Evolutionary conservation across 2,329 filamentous ascomycete species (phyloP).

Genomic region (Neonectria sp.): DNA sequence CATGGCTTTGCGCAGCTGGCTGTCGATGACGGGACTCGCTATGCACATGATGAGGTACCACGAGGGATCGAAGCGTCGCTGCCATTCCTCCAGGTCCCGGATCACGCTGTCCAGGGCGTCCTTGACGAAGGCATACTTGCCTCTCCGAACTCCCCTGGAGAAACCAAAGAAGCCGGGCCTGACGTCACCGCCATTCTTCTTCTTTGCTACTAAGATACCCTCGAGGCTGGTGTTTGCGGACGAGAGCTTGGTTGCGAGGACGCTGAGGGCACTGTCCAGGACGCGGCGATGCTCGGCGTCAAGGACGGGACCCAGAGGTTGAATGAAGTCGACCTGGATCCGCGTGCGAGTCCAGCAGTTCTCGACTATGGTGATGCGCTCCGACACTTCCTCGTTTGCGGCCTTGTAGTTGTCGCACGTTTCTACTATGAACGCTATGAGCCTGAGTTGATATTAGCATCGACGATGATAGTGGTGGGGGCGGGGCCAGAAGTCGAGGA

Average conservation of each 20-base stretch:
- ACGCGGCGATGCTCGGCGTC: constrained; percentile 14
- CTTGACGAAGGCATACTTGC: constrained; percentile 20
- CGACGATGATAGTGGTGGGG: not conserved
- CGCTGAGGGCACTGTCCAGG: constrained; percentile 17
- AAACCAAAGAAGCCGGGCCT: constrained; percentile 12
- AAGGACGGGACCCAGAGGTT: constrained; percentile 8
- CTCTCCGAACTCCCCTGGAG: constrained; percentile 6
- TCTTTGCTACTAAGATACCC: constrained; percentile 11
- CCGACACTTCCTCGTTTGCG: constrained; percentile 13
- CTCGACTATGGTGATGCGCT: constrained; percentile 18
- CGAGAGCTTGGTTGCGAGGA: constrained; percentile 10
- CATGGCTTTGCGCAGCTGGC: not conserved
- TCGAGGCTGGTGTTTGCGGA: constrained; percentile 6
- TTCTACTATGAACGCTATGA: constrained; percentile 8
- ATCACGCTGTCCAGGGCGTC: constrained; percentile 17
- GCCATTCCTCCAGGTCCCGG: constrained; percentile 20
- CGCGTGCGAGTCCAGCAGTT: constrained; percentile 6
- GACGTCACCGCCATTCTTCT: not conserved
- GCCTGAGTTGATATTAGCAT: constrained; percentile 10
- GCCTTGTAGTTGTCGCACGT: constrained; percentile 1
- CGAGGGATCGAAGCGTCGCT: constrained; percentile 21
- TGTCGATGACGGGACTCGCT: constrained; percentile 13
- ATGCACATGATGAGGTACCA: constrained; percentile 29
- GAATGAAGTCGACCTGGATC: constrained; percentile 18
- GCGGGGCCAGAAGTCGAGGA: too few relatives aligned